Evolutionary conservation across 805 yeast species (phyloP).

Genomic region (Zygoascus biomembranicola): DNA sequence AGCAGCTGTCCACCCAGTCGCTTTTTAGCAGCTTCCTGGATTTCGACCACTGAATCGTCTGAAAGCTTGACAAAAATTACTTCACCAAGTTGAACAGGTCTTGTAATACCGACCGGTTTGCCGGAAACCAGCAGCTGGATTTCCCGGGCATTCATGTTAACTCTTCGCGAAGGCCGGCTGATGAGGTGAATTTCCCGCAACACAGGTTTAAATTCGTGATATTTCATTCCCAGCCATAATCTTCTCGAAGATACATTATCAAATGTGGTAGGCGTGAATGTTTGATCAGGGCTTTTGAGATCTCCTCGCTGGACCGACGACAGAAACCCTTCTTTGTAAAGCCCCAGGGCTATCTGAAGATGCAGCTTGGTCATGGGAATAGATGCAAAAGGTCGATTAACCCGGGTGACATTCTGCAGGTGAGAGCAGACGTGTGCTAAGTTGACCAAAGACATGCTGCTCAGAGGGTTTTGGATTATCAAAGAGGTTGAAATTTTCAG

Average conservation of each 20-base stretch:
- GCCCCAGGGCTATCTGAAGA: conserved; percentile 71
- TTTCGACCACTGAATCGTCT: conserved; percentile 52
- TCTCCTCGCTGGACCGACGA: conserved; percentile 82
- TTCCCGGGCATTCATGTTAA: conserved; percentile 54
- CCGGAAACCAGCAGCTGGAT: conserved; percentile 71
- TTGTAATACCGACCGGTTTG: conserved; percentile 59
- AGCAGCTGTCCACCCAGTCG: conserved; percentile 68
- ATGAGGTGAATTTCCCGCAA: conserved; percentile 62
- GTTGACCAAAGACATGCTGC: conserved; percentile 73
- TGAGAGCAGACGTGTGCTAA: conserved; percentile 83
- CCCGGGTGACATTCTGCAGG: conserved; percentile 77
- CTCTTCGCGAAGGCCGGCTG: conserved; percentile 77
- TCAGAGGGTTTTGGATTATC: conserved; percentile 1
- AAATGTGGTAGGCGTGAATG: conserved; percentile 57
- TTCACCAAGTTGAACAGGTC: conserved; percentile 86
- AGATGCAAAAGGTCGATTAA: conserved; percentile 62
- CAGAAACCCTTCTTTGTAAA: conserved; percentile 86
- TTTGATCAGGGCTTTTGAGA: conserved; percentile 67
- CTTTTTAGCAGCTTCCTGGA: conserved; percentile 78
- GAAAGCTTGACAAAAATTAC: conserved; percentile 58
- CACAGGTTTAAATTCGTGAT: conserved; percentile 72
- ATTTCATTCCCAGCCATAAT: conserved; percentile 87
- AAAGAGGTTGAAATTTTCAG: neutral
- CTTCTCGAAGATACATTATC: conserved; percentile 81
- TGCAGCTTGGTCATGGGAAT: conserved; percentile 80